These are phyloP conservation scores for Amanita subjunquillea DNA, from an alignment of 768 basidiomycete genomes.

Conservation along the genomic window DNA sequence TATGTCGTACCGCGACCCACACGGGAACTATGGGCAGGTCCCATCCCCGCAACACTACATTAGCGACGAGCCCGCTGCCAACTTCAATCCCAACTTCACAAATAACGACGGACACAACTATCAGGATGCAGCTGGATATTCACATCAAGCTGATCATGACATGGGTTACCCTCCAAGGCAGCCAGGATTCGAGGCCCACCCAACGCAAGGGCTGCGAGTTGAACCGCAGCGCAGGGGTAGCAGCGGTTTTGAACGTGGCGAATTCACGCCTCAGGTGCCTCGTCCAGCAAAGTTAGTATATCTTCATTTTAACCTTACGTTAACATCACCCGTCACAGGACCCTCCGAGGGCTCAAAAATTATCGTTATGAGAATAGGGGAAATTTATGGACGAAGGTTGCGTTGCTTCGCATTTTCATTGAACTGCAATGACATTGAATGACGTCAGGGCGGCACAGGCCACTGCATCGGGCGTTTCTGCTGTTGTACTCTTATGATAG, in stretches of 20 bases:
- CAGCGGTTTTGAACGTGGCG: slow-evolving; percentile 30
- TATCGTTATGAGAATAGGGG: slow-evolving; percentile 52
- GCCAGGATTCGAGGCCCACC: background rate
- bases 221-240: slow-evolving; percentile 15
- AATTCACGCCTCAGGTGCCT: slow-evolving; percentile 28
- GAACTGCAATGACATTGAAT: background rate
- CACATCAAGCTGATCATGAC: slow-evolving; percentile 9
- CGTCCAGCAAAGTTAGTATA: slow-evolving; percentile 7
- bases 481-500: slow-evolving; percentile 64
- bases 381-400: slow-evolving; percentile 59
- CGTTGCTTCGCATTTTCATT: background rate
- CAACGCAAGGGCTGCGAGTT: slow-evolving; percentile 5
- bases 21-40: slow-evolving; percentile 7
- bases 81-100: slow-evolving; percentile 43
- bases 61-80: background rate
- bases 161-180: slow-evolving; percentile 8
- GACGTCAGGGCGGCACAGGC: slow-evolving; percentile 51
- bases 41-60: background rate
- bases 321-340: slow-evolving; percentile 15
- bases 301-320: background rate
- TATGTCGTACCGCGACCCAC: slow-evolving; percentile 6
- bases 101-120: slow-evolving; percentile 40
- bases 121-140: slow-evolving; percentile 23
- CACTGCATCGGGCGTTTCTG: slow-evolving; percentile 61
- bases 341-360: slow-evolving; percentile 29